A percentile compares a stretch with the other conserved stretches of the same genome.
These are phyloP conservation scores for Coemansia sp. DNA, from an alignment of 192 early-diverging fungal species.

Conservation along the genomic window DNA sequence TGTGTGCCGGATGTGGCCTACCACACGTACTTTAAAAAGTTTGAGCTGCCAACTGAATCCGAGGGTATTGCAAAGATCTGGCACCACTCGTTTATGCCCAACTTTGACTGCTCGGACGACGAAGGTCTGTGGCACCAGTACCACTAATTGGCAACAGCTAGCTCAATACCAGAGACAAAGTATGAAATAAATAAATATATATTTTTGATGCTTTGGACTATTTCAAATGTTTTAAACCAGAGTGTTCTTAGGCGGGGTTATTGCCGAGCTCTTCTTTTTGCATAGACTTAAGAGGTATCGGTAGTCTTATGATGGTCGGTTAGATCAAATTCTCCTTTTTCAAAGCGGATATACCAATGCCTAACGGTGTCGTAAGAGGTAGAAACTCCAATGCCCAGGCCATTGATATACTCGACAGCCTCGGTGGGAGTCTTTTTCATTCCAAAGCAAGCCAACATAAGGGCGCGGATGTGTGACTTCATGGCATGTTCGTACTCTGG, in stretches of 20 bases:
- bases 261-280: background rate
- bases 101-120: slow-evolving; percentile 26
- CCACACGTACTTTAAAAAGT: slow-evolving; percentile 48
- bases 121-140: slow-evolving; percentile 45
- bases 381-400: background rate
- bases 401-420: background rate
- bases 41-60: slow-evolving; percentile 13
- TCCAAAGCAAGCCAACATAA: slow-evolving; percentile 2
- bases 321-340: background rate
- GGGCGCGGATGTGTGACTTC: background rate
- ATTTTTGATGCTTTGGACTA: no score
- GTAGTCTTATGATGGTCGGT: background rate
- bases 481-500: background rate
- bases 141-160: slow-evolving; percentile 7
- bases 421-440: background rate
- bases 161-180: background rate
- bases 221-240: background rate
- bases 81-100: slow-evolving; percentile 32
- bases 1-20: slow-evolving; percentile 46
- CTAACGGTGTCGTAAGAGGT: background rate
- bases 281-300: background rate
- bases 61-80: slow-evolving; percentile 38
- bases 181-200: background rate
- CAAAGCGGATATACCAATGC: slow-evolving; percentile 2
- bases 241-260: no score